A percentile compares a stretch with the other conserved stretches of the same genome.
phyloP scores from a whole-genome alignment of 2,329 filamentous ascomycete genomes.

The Hymenoscyphus fraxineus region DNA sequence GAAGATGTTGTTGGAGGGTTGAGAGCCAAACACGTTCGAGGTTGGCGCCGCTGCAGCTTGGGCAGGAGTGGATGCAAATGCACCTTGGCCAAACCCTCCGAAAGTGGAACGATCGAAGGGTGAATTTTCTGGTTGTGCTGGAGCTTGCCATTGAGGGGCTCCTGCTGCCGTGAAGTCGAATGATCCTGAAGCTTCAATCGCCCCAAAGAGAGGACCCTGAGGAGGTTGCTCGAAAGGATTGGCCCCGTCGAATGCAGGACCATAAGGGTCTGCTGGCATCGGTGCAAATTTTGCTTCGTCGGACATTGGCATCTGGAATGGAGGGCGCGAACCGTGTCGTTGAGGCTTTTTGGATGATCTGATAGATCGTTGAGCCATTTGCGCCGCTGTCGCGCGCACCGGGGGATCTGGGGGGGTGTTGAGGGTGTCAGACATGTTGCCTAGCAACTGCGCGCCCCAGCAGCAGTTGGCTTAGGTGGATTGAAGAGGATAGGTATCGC shows the following conservation, averaged over 20 bases:
- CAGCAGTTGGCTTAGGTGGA: neutral
- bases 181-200: conserved; percentile 23
- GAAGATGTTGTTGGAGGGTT: neutral
- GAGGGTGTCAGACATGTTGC: conserved; percentile 23
- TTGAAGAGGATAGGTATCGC: neutral
- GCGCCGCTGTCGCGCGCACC: conserved; percentile 33
- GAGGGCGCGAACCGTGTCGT: conserved; percentile 9
- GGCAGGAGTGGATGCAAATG: no score
- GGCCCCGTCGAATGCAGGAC: conserved; percentile 10
- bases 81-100: neutral
- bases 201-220: conserved; percentile 26
- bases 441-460: neutral
- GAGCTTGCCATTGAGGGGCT: neutral
- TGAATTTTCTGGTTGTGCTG: neutral
- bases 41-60: no score
- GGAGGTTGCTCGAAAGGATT: no score
- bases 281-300: neutral
- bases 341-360: conserved; percentile 23
- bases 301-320: neutral
- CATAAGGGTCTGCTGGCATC: neutral
- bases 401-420: conserved; percentile 15
- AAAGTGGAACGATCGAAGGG: neutral
- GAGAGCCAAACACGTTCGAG: neutral
- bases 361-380: conserved; percentile 33
- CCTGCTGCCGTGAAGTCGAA: conserved; percentile 30